Percentiles rank a stretch among this genome's conserved stretches.
These are phyloP conservation scores for Martiniozyma asiatica DNA, from an alignment of 1,139 yeast species.

Conservation along the genomic window DNA sequence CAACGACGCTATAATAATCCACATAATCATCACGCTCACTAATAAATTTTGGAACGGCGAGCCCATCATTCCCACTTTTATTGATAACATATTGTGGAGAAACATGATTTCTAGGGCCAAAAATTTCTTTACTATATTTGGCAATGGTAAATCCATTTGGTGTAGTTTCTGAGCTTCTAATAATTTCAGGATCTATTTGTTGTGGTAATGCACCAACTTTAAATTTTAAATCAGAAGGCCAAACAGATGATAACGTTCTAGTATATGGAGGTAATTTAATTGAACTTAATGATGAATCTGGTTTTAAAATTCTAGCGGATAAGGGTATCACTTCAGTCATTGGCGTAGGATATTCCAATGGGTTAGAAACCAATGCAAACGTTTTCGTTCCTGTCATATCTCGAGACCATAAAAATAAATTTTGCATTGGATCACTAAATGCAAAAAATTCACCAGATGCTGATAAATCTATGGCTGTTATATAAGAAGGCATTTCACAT, in stretches of 20 bases:
- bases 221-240: slow-evolving; percentile 55
- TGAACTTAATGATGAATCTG: slow-evolving; percentile 48
- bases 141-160: slow-evolving; percentile 24
- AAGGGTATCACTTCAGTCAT: slow-evolving; percentile 20
- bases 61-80: slow-evolving; percentile 17
- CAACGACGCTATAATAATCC: slow-evolving; percentile 6
- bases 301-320: slow-evolving; percentile 19
- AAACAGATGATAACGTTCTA: slow-evolving; percentile 67
- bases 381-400: slow-evolving; percentile 27
- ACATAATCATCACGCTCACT: slow-evolving; percentile 45
- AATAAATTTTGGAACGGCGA: slow-evolving; percentile 48
- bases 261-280: slow-evolving; percentile 85
- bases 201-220: slow-evolving; percentile 42
- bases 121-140: slow-evolving; percentile 44
- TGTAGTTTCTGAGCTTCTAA: slow-evolving; percentile 20
- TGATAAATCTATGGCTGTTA: slow-evolving; percentile 54
- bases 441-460: slow-evolving; percentile 73
- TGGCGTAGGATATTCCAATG: slow-evolving; percentile 14
- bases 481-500: slow-evolving; percentile 42
- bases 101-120: slow-evolving; percentile 39
- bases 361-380: slow-evolving; percentile 17
- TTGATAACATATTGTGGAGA: slow-evolving; percentile 23
- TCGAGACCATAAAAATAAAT: slow-evolving; percentile 67
- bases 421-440: slow-evolving; percentile 53
- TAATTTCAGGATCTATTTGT: slow-evolving; percentile 29